These are phyloP conservation scores for Wallacemonas sp. DNA, from an alignment of 208 protist species.

Conservation along the genomic window DNA sequence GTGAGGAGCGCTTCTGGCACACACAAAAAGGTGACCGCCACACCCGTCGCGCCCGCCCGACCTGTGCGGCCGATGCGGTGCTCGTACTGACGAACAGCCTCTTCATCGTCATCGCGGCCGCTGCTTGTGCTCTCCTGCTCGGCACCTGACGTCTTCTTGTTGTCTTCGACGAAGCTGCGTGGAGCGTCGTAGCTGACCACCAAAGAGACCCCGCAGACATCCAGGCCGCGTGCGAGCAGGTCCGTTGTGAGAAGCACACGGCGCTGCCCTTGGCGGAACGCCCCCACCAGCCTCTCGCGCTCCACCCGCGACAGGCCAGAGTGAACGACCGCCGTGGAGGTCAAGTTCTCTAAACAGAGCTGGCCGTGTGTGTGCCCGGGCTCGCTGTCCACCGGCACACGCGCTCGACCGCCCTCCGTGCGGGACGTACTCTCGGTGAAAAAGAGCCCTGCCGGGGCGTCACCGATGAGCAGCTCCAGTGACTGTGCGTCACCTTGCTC, in stretches of 20 bases:
- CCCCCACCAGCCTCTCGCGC: constrained; percentile 93
- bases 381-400: neutral
- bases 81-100: constrained; percentile 91
- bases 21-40: constrained; percentile 93
- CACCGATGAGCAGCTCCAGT: constrained; percentile 49
- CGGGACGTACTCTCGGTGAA: constrained; percentile 2
- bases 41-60: constrained; percentile 84
- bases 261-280: constrained; percentile 92
- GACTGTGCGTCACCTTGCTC: constrained; percentile 39
- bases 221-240: constrained; percentile 91
- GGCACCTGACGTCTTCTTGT: too few relatives aligned
- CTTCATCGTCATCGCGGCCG: constrained; percentile 26
- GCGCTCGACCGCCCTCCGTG: neutral
- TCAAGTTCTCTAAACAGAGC: constrained; percentile 42
- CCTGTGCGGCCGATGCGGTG: constrained; percentile 96
- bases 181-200: constrained; percentile 99
- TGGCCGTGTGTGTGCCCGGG: neutral
- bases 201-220: constrained; percentile 95
- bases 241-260: constrained; percentile 99
- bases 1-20: constrained; percentile 46
- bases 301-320: constrained; percentile 81
- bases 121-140: too few relatives aligned
- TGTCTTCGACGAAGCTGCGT: neutral
- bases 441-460: constrained; percentile 20
- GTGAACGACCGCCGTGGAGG: constrained; percentile 74